phyloP scores from a whole-genome alignment of 2,329 filamentous ascomycete species.

The Fusarium foetens region DNA sequence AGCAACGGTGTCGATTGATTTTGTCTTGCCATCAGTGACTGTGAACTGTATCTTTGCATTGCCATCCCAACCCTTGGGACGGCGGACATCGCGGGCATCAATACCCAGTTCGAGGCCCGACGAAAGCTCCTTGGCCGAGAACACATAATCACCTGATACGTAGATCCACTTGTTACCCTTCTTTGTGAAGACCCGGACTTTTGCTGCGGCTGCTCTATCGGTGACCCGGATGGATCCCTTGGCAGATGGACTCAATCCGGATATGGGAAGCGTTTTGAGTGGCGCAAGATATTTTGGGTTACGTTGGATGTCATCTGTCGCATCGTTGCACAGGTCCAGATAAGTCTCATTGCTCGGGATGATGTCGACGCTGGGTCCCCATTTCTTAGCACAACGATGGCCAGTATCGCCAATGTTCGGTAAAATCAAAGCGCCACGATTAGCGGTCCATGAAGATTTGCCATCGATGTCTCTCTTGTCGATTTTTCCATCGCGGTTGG shows the following conservation, averaged over 20 bases:
- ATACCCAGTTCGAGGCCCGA: constrained; percentile 48
- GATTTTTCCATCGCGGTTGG: constrained; percentile 50
- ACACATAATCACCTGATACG: constrained; percentile 39
- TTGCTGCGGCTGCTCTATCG: constrained; percentile 14
- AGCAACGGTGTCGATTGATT: constrained; percentile 42
- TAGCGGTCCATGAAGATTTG: constrained; percentile 42
- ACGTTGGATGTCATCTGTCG: constrained; percentile 47
- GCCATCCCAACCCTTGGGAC: constrained; percentile 43
- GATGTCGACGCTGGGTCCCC: constrained; percentile 9
- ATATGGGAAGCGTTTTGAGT: constrained; percentile 46
- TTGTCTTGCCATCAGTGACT: constrained; percentile 38
- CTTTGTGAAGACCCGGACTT: constrained; percentile 47
- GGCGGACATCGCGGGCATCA: constrained; percentile 48
- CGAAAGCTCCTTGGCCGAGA: constrained; percentile 43
- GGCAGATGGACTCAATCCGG: constrained; percentile 11
- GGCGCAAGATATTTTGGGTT: constrained; percentile 47
- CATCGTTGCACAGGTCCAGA: constrained; percentile 49
- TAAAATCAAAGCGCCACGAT: constrained; percentile 49
- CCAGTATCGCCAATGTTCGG: constrained; percentile 51
- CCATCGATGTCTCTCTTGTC: constrained; percentile 37
- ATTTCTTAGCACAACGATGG: constrained; percentile 44
- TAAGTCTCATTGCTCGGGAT: constrained; percentile 29
- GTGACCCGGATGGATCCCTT: constrained; percentile 30
- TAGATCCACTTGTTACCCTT: constrained; percentile 40
- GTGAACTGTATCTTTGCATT: constrained; percentile 44